Evolutionary conservation across 2,329 filamentous ascomycete genomes (phyloP), one percentile per base, ranked within the genome.

Genomic region (Colletotrichum navitas): DNA sequence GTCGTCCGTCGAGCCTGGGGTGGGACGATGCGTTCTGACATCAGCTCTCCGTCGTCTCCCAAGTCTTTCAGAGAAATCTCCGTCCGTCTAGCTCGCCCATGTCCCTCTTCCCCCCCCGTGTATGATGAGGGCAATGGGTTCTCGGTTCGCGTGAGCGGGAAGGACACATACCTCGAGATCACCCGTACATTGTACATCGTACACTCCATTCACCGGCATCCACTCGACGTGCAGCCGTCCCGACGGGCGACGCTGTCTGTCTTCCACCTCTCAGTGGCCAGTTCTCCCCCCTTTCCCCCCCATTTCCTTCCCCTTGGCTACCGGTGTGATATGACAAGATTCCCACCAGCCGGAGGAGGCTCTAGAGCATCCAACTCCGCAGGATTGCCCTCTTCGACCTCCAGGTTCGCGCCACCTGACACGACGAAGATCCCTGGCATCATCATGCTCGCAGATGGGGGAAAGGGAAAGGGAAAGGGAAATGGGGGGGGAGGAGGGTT

Each of bases 341-440:
- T 51, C n/a, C 51, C 59, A 56, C 49, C 41, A 29, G 34, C 41
- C 29, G 18, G 24, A 63, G 52, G 59, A 68, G 59, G 12, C 64
- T 45, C 39, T 34, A 68, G 43, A 68, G 43, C 68, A 12, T 45
- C 54, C 59, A 14, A 54, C 64, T 63, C 59, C 32, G 68, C 52
- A 63, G 45, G 41, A 51, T 12, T 4, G 51, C 43, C 63, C 52
- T 59, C 29, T 63, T 63, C 58, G 26, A 39, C 41, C 43, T 45
- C 10, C 43, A n/a, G 43, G 24, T 54, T 63, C 58, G 51, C 43
- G 64, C 64, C 64, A 59, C 63, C 68, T 63, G 56, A 68, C 68
- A 68, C 65, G n/a, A 43, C 52, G 59, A 59, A 63, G 52, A 71
- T 63, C 64, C 68, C 45, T 59, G 65, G 34, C 43, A 47, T 56